Conservation (phyloP, 305 asterid species). For the Fraxinus sp. region DNA sequence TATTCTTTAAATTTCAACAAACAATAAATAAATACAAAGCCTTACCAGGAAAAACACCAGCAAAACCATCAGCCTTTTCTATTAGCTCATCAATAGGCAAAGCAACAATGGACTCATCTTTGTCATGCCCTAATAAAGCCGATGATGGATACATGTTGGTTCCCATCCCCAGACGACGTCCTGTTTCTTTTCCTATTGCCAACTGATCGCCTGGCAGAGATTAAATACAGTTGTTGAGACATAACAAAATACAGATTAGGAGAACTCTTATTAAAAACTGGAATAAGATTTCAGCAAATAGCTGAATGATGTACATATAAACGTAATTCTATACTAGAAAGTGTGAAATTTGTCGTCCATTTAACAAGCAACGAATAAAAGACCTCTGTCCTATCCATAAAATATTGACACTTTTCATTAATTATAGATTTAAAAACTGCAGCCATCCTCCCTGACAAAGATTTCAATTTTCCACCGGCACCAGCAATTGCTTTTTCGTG, state of each 20-base stretch:
- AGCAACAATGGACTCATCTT: slow-evolving; percentile 61
- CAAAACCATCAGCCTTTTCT: slow-evolving; percentile 84
- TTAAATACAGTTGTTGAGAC: slow-evolving; percentile 15
- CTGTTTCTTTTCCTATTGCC: slow-evolving; percentile 80
- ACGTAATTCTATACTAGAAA: not conserved
- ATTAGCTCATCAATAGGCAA: slow-evolving; percentile 70
- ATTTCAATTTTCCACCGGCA: not conserved
- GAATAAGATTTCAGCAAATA: not conserved
- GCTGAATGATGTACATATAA: not conserved
- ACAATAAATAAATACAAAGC: slow-evolving; percentile 3
- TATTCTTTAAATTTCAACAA: not conserved
- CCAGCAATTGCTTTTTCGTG: not conserved
- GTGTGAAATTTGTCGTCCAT: not conserved
- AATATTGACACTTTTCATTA: not conserved
- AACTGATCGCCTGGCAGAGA: slow-evolving; percentile 67
- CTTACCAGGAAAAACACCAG: slow-evolving; percentile 83
- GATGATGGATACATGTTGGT: slow-evolving; percentile 81
- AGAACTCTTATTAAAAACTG: not conserved
- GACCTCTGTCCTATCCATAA: not conserved
- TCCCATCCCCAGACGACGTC: slow-evolving; percentile 82
- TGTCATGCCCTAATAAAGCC: slow-evolving; percentile 57
- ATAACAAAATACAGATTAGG: not conserved
- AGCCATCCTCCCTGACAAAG: not conserved
- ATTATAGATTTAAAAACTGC: not conserved
- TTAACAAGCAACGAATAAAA: not conserved